Evolutionary conservation across 2,329 filamentous ascomycete species (phyloP).

Genomic region (Trichoderma sp.): DNA sequence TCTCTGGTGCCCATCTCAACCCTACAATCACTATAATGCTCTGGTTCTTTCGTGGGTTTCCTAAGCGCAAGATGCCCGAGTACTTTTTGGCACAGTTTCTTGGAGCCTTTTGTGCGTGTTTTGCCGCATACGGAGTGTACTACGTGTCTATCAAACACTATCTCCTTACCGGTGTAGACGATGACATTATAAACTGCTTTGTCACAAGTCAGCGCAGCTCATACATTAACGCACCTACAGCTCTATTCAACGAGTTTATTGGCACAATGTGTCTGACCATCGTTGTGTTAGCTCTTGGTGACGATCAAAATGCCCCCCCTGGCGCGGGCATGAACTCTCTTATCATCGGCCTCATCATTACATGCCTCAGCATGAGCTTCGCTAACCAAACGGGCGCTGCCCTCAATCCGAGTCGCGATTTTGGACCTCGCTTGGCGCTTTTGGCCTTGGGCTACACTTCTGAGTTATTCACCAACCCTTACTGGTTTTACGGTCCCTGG

Average conservation of each 20-base stretch:
- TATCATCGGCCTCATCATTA: background rate
- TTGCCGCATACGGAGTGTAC: background rate
- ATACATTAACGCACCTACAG: background rate
- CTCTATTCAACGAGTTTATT: background rate
- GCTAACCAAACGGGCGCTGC: background rate
- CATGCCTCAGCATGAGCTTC: background rate
- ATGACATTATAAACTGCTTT: conserved; percentile 3
- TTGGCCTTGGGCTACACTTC: background rate
- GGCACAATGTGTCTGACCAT: background rate
- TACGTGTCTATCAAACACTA: conserved; percentile 8
- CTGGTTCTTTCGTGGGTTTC: conserved; percentile 4
- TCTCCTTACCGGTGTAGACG: background rate
- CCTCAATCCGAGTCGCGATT: background rate
- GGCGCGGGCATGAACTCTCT: background rate
- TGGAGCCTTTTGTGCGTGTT: conserved; percentile 3
- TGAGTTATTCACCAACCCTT: background rate
- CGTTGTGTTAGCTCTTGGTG: background rate
- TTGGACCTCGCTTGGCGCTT: background rate
- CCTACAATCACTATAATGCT: conserved; percentile 1
- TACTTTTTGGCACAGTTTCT: background rate
- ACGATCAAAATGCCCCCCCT: background rate
- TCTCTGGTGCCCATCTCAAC: background rate
- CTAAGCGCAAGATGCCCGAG: conserved; percentile 5
- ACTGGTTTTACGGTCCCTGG: background rate
- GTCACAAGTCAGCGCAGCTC: background rate